Percentiles rank a stretch among this genome's conserved stretches.
phyloP scores from a whole-genome alignment of 169 alveolate species.

The Plasmodium sp. region DNA sequence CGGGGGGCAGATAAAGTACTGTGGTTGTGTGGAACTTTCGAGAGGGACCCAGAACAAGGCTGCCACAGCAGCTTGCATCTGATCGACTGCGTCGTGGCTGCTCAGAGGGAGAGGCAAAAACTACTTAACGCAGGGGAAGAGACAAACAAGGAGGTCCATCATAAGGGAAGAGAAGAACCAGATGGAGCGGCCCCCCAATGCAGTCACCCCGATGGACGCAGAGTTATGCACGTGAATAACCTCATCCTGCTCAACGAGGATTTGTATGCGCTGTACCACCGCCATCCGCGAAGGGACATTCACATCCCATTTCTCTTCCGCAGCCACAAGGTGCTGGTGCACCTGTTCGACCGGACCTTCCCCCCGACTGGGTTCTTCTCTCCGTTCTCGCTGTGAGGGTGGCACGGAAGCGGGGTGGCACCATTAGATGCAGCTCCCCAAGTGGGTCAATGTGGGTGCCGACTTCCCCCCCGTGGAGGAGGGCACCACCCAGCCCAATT shows the following conservation, averaged over 20 bases:
- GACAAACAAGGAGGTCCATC: background rate
- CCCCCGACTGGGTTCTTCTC: background rate
- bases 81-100: background rate
- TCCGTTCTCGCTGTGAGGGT: background rate
- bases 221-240: background rate
- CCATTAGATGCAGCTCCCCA: background rate
- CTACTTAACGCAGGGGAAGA: background rate
- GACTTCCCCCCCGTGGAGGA: background rate
- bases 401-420: background rate
- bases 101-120: background rate
- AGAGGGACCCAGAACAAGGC: slow-evolving; percentile 16
- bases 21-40: slow-evolving; percentile 68
- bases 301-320: slow-evolving; percentile 9
- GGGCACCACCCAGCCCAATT: background rate
- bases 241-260: slow-evolving; percentile 29
- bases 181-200: background rate
- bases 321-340: background rate
- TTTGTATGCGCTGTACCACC: slow-evolving; percentile 19
- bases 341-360: slow-evolving; percentile 4
- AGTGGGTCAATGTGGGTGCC: too few relatives aligned
- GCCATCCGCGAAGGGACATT: background rate
- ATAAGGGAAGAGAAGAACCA: background rate
- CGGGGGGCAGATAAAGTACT: slow-evolving; percentile 21
- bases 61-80: slow-evolving; percentile 12
- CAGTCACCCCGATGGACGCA: background rate